phyloP scores from a whole-genome alignment of 192 early-diverging fungal genomes.

The Podila clonocystis region DNA sequence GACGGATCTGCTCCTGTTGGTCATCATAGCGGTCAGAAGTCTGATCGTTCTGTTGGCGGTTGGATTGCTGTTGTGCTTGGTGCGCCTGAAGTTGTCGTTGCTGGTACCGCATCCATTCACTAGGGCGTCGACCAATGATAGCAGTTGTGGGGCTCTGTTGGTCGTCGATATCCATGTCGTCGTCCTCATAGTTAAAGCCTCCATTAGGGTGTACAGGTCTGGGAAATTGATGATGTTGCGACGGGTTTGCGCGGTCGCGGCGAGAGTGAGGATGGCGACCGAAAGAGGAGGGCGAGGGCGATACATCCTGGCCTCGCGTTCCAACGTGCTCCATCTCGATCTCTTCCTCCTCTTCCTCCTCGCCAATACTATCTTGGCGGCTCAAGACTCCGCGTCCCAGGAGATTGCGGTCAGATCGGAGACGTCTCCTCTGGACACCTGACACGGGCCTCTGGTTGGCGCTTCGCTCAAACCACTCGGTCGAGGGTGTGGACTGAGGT shows the following conservation, averaged over 20 bases:
- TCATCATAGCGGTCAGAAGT: slow-evolving; percentile 11
- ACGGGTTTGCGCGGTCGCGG: not conserved
- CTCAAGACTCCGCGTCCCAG: not conserved
- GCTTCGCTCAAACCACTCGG: slow-evolving; percentile 15
- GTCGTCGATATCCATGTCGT: slow-evolving; percentile 29
- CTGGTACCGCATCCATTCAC: slow-evolving; percentile 48
- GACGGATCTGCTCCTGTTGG: slow-evolving; percentile 37
- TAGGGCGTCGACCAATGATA: slow-evolving; percentile 45
- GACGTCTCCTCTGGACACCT: slow-evolving; percentile 30
- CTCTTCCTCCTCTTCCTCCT: slow-evolving; percentile 37
- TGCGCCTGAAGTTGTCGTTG: slow-evolving; percentile 41
- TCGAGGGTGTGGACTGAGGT: slow-evolving; percentile 8
- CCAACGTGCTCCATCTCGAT: slow-evolving; percentile 49
- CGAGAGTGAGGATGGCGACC: slow-evolving; percentile 3
- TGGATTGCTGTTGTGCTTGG: slow-evolving; percentile 20
- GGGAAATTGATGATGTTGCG: not conserved
- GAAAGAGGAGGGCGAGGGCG: not conserved
- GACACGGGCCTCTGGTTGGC: slow-evolving; percentile 23
- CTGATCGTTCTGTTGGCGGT: not conserved
- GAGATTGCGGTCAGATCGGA: slow-evolving; percentile 16
- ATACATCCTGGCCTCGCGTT: not conserved
- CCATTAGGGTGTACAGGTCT: not conserved
- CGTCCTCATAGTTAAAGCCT: not conserved
- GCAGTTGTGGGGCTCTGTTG: slow-evolving; percentile 33
- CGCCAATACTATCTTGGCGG: slow-evolving; percentile 29